Percentiles rank a stretch among this genome's conserved stretches.
Conservation (phyloP, 768 basidiomycete genomes). For the Tremella yokohamensis region DNA sequence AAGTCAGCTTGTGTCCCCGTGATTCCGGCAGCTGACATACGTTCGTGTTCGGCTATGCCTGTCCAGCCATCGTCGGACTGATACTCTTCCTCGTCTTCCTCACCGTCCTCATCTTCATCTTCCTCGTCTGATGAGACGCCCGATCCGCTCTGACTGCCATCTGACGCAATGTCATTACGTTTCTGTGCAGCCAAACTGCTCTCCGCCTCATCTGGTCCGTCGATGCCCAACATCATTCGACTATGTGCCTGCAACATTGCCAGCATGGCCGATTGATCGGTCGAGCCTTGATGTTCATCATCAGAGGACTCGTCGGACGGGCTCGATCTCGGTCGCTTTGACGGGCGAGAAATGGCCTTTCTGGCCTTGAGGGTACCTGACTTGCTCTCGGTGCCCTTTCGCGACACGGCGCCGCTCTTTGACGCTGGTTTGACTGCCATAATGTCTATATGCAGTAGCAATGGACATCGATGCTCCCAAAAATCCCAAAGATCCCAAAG, state of each 20-base stretch:
- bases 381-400: too few species aligned
- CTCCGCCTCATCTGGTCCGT: constrained; percentile 12
- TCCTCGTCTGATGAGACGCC: constrained; percentile 16
- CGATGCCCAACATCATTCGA: constrained; percentile 46
- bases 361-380: too few species aligned
- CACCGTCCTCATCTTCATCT: constrained; percentile 24
- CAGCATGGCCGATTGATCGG: constrained; percentile 39
- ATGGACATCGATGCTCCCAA: background rate
- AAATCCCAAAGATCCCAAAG: background rate
- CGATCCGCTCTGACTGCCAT: background rate
- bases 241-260: constrained; percentile 47
- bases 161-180: background rate
- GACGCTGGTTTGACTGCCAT: background rate
- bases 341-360: too few species aligned
- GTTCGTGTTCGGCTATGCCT: constrained; percentile 24
- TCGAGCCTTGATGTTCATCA: constrained; percentile 21
- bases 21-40: constrained; percentile 33
- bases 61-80: constrained; percentile 42
- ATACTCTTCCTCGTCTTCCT: constrained; percentile 19
- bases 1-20: constrained; percentile 12
- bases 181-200: constrained; percentile 18
- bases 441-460: background rate
- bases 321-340: background rate
- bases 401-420: background rate
- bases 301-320: constrained; percentile 10